Evolutionary conservation across 371 early-diverging fungal genomes (phyloP).

Genomic region (Racocetra persica): DNA sequence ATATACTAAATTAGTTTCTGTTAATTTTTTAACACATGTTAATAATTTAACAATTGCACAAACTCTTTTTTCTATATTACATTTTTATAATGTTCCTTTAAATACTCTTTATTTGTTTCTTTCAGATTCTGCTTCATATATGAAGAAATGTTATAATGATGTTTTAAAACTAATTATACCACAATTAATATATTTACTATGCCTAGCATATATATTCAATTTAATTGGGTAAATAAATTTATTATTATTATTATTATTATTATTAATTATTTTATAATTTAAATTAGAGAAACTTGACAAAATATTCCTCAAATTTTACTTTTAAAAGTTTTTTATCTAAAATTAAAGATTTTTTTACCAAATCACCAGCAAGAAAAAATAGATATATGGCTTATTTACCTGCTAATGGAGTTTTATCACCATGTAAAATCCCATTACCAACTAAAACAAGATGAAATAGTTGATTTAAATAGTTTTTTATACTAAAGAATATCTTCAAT

Average conservation of each 20-base stretch:
- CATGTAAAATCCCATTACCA: conserved; percentile 31
- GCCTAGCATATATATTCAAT: not conserved
- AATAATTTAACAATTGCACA: conserved; percentile 30
- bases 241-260: not conserved
- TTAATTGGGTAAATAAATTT: not conserved
- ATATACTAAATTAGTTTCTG: conserved; percentile 26
- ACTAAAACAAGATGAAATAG: conserved; percentile 12
- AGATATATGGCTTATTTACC: conserved; percentile 1
- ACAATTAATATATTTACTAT: not conserved
- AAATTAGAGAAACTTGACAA: not conserved
- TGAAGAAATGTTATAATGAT: not conserved
- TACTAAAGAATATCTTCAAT: conserved; percentile 28
- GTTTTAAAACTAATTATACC: not conserved
- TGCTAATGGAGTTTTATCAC: not conserved
- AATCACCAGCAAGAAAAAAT: conserved; percentile 11
- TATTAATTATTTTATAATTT: not conserved
- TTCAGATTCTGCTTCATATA: not conserved
- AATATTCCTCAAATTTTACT: not conserved
- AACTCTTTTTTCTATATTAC: conserved; percentile 1
- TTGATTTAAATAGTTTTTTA: conserved; percentile 28
- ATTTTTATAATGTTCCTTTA: not conserved
- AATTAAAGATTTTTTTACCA: conserved; percentile 19
- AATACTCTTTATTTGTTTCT: not conserved
- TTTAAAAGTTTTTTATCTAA: conserved; percentile 10
- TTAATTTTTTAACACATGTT: conserved; percentile 22